These are phyloP conservation scores for Amaranthus tricolor DNA, from an alignment of 179 eudicot genomes.

Conservation along the genomic window DNA sequence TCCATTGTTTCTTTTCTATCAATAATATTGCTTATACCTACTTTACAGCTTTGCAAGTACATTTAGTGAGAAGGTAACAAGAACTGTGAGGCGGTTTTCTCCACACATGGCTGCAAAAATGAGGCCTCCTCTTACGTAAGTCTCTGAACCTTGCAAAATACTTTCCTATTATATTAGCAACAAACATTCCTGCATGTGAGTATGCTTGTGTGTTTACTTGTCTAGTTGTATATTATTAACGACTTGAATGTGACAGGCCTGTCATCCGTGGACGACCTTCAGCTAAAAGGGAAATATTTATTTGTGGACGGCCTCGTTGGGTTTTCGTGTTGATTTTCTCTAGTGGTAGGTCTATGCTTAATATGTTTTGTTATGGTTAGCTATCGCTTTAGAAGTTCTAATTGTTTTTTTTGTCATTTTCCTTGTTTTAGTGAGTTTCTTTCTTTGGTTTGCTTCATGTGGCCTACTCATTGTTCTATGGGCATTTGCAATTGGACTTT, in stretches of 20 bases:
- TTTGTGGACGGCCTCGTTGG: conserved; percentile 90
- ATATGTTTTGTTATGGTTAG: not conserved
- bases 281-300: conserved; percentile 65
- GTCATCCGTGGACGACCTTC: conserved; percentile 95
- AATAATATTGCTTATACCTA: conserved; percentile 11
- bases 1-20: not conserved
- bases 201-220: not conserved
- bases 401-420: not conserved
- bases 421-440: conserved; percentile 53
- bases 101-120: conserved; percentile 94
- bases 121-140: conserved; percentile 95
- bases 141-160: conserved; percentile 8
- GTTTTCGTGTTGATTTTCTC: conserved; percentile 61
- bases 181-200: not conserved
- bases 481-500: conserved; percentile 65
- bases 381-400: not conserved
- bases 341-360: conserved; percentile 37
- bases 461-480: conserved; percentile 66
- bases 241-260: conserved; percentile 49
- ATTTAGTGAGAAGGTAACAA: conserved; percentile 77
- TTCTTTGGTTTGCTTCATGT: conserved; percentile 80
- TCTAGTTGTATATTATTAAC: conserved; percentile 12
- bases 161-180: not conserved
- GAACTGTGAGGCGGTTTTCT: conserved; percentile 81
- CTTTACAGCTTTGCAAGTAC: conserved; percentile 80